A percentile compares a stretch with the other conserved stretches of the same genome.
Conservation (phyloP, 768 basidiomycete genomes). For the Leccinellum rugosiceps region DNA sequence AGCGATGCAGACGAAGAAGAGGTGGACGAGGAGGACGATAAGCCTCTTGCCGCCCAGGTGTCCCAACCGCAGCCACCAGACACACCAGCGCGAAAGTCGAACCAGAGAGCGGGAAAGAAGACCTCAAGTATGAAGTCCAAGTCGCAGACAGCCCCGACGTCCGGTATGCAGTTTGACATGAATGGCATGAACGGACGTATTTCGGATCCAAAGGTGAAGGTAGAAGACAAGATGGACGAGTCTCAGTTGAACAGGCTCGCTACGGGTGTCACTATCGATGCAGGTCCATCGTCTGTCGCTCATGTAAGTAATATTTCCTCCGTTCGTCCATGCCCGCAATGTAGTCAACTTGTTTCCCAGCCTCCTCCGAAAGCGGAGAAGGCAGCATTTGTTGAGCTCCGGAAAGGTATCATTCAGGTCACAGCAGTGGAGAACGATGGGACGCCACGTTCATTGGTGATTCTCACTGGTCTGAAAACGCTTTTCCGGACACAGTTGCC, state of each 20-base stretch:
- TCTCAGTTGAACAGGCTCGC: conserved; percentile 72
- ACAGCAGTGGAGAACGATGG: conserved; percentile 82
- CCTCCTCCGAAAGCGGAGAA: conserved; percentile 65
- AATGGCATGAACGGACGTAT: conserved; percentile 45
- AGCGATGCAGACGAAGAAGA: conserved; percentile 40
- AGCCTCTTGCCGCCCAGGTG: conserved; percentile 52
- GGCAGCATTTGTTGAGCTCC: conserved; percentile 74
- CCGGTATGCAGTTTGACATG: conserved; percentile 38
- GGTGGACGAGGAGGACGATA: conserved; percentile 59
- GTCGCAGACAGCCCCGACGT: conserved; percentile 51
- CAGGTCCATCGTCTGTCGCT: conserved; percentile 43
- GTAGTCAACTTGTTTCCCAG: conserved; percentile 32
- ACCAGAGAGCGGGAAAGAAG: conserved; percentile 52
- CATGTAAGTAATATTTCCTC: conserved; percentile 38
- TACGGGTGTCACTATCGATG: conserved; percentile 77
- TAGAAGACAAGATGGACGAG: conserved; percentile 80
- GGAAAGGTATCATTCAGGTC: conserved; percentile 79
- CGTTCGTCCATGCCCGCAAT: background rate
- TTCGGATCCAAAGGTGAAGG: conserved; percentile 53
- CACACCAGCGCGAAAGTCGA: conserved; percentile 31
- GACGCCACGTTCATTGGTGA: conserved; percentile 70
- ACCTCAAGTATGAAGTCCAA: conserved; percentile 57
- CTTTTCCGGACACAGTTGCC: conserved; percentile 97
- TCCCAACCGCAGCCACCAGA: conserved; percentile 27
- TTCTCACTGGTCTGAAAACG: conserved; percentile 93